Evolutionary conservation across 768 basidiomycete genomes (phyloP).

Genomic region (Mycena rebaudengoi): DNA sequence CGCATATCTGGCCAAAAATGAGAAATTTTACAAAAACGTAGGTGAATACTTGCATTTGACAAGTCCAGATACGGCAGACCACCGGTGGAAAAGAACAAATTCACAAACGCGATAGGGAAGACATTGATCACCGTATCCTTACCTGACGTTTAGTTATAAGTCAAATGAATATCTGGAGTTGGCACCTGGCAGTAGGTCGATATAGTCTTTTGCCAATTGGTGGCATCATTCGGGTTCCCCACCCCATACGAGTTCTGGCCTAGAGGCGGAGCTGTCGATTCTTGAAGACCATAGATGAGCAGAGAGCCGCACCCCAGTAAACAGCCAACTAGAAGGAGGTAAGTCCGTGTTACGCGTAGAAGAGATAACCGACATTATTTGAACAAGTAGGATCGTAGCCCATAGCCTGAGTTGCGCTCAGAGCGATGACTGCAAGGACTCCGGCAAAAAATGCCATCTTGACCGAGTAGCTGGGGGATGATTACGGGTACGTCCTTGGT

Average conservation of each 20-base stretch:
- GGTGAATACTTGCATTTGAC: constrained; percentile 19
- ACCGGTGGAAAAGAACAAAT: constrained; percentile 16
- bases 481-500: too few species aligned
- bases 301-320: background rate
- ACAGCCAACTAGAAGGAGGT: constrained; percentile 27
- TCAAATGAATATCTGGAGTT: background rate
- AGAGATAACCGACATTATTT: too few species aligned
- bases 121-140: constrained; percentile 20
- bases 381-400: too few species aligned
- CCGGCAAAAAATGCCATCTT: too few species aligned
- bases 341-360: too few species aligned
- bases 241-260: constrained; percentile 71
- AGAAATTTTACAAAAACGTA: background rate
- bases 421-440: too few species aligned
- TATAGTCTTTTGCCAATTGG: constrained; percentile 60
- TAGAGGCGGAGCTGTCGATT: constrained; percentile 3
- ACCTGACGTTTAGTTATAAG: too few species aligned
- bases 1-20: constrained; percentile 60
- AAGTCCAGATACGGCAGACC: constrained; percentile 22
- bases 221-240: constrained; percentile 46
- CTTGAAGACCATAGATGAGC: background rate
- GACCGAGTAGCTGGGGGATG: too few species aligned
- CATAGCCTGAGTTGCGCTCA: too few species aligned
- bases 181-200: constrained; percentile 61
- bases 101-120: constrained; percentile 17